phyloP scores from a whole-genome alignment of 2,329 filamentous ascomycete genomes.

The Fusarium anthophilum region DNA sequence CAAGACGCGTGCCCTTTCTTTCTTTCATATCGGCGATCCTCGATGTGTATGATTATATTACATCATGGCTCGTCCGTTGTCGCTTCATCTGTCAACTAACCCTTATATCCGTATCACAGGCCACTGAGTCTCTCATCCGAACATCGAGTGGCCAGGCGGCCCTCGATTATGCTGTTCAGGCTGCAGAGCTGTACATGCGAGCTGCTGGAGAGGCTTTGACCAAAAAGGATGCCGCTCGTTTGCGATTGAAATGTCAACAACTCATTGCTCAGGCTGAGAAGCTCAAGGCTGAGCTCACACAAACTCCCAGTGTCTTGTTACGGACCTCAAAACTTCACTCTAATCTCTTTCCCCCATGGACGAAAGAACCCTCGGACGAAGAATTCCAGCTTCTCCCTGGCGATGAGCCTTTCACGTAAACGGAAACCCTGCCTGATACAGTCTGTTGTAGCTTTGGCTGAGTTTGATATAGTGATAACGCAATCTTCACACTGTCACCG shows the following conservation, averaged over 20 bases:
- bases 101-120: slow-evolving; percentile 39
- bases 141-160: slow-evolving; percentile 62
- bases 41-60: not conserved
- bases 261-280: slow-evolving; percentile 77
- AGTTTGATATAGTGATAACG: slow-evolving; percentile 66
- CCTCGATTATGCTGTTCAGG: slow-evolving; percentile 77
- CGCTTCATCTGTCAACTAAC: slow-evolving; percentile 6
- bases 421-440: slow-evolving; percentile 39
- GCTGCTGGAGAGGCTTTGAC: slow-evolving; percentile 71
- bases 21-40: not conserved
- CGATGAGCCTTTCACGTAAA: slow-evolving; percentile 70
- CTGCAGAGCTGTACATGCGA: slow-evolving; percentile 84
- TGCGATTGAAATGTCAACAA: slow-evolving; percentile 74
- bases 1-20: not conserved
- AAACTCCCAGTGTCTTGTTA: slow-evolving; percentile 64
- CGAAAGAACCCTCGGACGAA: slow-evolving; percentile 63
- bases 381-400: slow-evolving; percentile 68
- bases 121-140: slow-evolving; percentile 50
- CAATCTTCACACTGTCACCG: slow-evolving; percentile 76
- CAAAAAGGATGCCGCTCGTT: slow-evolving; percentile 70
- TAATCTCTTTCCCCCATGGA: slow-evolving; percentile 87
- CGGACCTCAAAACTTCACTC: slow-evolving; percentile 84
- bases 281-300: slow-evolving; percentile 66
- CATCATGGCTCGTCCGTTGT: not conserved
- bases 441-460: not conserved